A percentile compares a stretch with the other conserved stretches of the same genome.
Evolutionary conservation across 2,329 filamentous ascomycete species (phyloP).

Genomic region (Neonectria coccinea): DNA sequence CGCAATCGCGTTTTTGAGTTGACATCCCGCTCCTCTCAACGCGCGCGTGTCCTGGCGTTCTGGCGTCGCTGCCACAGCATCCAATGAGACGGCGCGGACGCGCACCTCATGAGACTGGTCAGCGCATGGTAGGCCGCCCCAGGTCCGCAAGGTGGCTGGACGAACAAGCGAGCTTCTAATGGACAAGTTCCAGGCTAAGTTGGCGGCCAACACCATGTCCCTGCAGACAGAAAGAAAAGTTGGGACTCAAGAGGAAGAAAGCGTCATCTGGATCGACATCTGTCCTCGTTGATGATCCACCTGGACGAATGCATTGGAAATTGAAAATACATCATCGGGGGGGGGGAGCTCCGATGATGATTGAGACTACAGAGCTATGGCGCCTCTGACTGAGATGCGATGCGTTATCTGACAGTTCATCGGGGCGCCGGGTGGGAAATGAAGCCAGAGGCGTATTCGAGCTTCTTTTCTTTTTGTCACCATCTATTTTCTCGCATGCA

Average conservation of each 20-base stretch:
- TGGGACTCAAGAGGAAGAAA: conserved; percentile 22
- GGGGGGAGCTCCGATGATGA: conserved; percentile 13
- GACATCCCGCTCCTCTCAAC: conserved; percentile 33
- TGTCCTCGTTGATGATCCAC: conserved; percentile 30
- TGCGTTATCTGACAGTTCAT: conserved; percentile 17
- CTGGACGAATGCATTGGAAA: conserved; percentile 31
- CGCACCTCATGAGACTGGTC: conserved; percentile 43
- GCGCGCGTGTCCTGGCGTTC: conserved; percentile 36
- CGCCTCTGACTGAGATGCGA: neutral
- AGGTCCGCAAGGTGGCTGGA: conserved; percentile 40
- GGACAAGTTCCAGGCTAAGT: conserved; percentile 33
- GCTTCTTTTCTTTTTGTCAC: conserved; percentile 33
- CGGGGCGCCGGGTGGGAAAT: neutral
- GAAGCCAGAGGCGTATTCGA: conserved; percentile 9
- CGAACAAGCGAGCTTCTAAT: conserved; percentile 38
- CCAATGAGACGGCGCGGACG: conserved; percentile 40
- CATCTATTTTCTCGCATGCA: conserved; percentile 41
- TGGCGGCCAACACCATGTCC: conserved; percentile 40
- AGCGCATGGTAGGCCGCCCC: conserved; percentile 31
- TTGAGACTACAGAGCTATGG: neutral
- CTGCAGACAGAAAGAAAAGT: conserved; percentile 37
- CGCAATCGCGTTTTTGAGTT: conserved; percentile 26
- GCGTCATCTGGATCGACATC: conserved; percentile 36
- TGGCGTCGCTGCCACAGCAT: conserved; percentile 33
- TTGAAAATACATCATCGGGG: conserved; percentile 20